Evolutionary conservation across 2,329 filamentous ascomycete species (phyloP).

Genomic region (Keithomyces neogunnii): DNA sequence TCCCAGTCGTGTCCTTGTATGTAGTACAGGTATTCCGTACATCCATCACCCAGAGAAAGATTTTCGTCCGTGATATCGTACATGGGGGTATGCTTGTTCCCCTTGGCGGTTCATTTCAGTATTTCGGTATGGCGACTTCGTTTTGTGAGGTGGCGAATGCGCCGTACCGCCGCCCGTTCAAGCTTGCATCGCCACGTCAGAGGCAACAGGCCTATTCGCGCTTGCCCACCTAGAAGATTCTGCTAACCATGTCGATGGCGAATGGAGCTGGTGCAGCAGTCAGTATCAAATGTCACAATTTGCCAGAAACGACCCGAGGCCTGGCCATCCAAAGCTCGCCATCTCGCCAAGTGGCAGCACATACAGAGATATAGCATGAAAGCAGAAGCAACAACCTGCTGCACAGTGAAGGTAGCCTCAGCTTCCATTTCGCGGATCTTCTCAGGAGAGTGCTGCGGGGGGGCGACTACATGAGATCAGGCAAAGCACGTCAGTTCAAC

Average conservation of each 20-base stretch:
- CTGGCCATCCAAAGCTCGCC: neutral
- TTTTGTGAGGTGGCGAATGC: neutral
- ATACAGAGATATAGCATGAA: constrained; percentile 70
- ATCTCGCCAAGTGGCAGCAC: constrained; percentile 19
- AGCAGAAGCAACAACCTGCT: constrained; percentile 57
- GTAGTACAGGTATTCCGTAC: neutral
- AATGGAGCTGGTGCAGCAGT: constrained; percentile 40
- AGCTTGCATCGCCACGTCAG: no score
- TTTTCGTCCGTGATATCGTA: constrained; percentile 8
- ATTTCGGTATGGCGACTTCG: neutral
- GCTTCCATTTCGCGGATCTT: constrained; percentile 64
- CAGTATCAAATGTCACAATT: constrained; percentile 3
- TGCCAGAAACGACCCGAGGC: neutral
- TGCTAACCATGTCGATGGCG: constrained; percentile 43
- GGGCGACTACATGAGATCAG: constrained; percentile 40
- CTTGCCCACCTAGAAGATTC: constrained; percentile 27
- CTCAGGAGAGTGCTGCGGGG: constrained; percentile 60
- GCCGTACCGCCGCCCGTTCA: no score
- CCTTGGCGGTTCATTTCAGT: neutral
- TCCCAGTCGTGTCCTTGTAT: neutral
- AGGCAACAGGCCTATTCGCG: neutral
- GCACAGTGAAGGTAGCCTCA: constrained; percentile 58
- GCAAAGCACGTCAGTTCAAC: constrained; percentile 9
- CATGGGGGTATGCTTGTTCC: constrained; percentile 2
- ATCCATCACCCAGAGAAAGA: neutral